phyloP scores from a whole-genome alignment of 306 rosid genomes.

The Sophora flavescens region DNA sequence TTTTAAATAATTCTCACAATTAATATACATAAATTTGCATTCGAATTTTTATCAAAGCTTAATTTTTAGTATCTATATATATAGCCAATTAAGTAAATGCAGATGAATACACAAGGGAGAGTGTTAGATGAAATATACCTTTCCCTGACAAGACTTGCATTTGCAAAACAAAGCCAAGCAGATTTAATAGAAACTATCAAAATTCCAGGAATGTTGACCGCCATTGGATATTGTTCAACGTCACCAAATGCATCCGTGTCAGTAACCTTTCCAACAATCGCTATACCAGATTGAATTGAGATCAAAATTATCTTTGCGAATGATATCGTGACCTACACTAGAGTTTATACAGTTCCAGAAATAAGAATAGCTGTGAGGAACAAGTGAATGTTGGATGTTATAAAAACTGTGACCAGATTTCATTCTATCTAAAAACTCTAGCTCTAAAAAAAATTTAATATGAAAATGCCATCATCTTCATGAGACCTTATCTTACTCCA shows the following conservation, averaged over 20 bases:
- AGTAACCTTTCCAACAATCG: slow-evolving; percentile 64
- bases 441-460: no score
- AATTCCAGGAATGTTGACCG: slow-evolving; percentile 63
- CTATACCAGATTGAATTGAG: slow-evolving; percentile 69
- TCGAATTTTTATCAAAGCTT: not conserved
- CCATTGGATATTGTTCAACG: slow-evolving; percentile 77
- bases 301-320: slow-evolving; percentile 67
- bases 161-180: slow-evolving; percentile 77
- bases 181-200: slow-evolving; percentile 68
- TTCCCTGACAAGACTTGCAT: slow-evolving; percentile 65
- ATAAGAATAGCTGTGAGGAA: not conserved
- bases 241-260: slow-evolving; percentile 65
- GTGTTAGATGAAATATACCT: slow-evolving; percentile 47
- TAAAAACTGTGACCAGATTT: no score
- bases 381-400: not conserved
- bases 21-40: not conserved
- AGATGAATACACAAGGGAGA: not conserved
- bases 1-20: slow-evolving; percentile 10
- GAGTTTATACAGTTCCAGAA: not conserved
- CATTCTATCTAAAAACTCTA: no score
- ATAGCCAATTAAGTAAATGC: not conserved
- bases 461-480: no score
- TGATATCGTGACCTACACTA: slow-evolving; percentile 65
- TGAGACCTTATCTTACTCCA: no score
- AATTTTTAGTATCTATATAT: not conserved